Evolutionary conservation across 306 rosid genomes (phyloP), one percentile per base, ranked within the genome.

Genomic region (Cucumis sativus): DNA sequence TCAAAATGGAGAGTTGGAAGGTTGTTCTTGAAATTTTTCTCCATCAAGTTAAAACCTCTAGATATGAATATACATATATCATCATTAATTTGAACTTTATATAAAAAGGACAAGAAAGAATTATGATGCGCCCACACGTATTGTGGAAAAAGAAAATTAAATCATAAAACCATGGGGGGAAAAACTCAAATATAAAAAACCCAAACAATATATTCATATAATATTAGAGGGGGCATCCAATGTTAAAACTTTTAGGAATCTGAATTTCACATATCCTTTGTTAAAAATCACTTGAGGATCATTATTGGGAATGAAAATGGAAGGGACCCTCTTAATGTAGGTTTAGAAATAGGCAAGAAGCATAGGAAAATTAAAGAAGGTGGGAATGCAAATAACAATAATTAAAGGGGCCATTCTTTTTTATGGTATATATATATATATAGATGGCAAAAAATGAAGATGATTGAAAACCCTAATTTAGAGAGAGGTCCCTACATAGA

Each of bases 401-500:
- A 41, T 20, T 41, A 40, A 67, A 67, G 73, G 52, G 52, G 57
- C 39, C 56, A 69, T 28, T 28, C 3, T 28, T 43, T 63, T 40
- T 68, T 20, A 1, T 69, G 30, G 45, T 33, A 33, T 30, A 10
- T 57, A 21, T 9, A 54, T 33, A 33, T 30, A 10, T 57, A 21
- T 9, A 54, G 40, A 35, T 0, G 47, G 1, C 8, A 2, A 6
- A 41, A 6, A n/a, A 7, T 30, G 70, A 11, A 30, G 41, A 18
- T 18, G 37, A 59, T 65, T 39, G 52, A 67, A 68, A 69, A 69
- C 75, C 75, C 75, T 69, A 69, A 69, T 69, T 21, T 69, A 66
- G 73, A 39, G 66, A 23, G 75, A 69, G 75, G 75, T 69, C 75
- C 75, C 75, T 69, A 43, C 75, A 45, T 70, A 25, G 18, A 41